phyloP scores from a whole-genome alignment of 148 eudicot genomes.

The Fallopia convolvulus region DNA sequence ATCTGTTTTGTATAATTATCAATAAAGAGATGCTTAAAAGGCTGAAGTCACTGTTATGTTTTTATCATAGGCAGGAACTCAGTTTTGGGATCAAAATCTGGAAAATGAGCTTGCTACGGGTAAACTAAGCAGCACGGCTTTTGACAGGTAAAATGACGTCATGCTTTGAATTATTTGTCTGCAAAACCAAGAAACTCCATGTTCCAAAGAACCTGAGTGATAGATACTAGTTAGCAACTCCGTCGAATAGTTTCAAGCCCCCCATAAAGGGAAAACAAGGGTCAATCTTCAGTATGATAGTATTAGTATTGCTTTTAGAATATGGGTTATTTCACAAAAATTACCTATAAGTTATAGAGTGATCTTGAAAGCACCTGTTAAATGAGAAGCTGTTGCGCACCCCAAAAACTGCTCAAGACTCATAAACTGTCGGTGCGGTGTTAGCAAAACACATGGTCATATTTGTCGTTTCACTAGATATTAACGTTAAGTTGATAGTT shows the following conservation, averaged over 20 bases:
- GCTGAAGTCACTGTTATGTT: background rate
- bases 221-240: background rate
- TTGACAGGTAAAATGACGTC: slow-evolving; percentile 57
- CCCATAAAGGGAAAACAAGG: background rate
- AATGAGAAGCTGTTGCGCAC: background rate
- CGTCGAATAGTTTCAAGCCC: background rate
- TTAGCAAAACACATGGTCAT: background rate
- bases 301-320: background rate
- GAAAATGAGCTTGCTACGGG: slow-evolving; percentile 82
- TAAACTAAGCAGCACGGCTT: slow-evolving; percentile 73
- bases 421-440: background rate
- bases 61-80: slow-evolving; percentile 81
- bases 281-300: background rate
- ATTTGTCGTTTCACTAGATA: background rate
- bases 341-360: background rate
- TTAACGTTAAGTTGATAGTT: background rate
- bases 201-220: background rate
- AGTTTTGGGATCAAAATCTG: slow-evolving; percentile 95
- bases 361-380: background rate
- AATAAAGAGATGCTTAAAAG: background rate
- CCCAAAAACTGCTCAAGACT: background rate
- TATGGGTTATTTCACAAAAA: background rate
- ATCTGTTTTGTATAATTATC: background rate
- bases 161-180: background rate
- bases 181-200: background rate